A percentile compares a stretch with the other conserved stretches of the same genome.
phyloP scores from a whole-genome alignment of 2,329 filamentous ascomycete species.

The Ceratocystis colombiana region DNA sequence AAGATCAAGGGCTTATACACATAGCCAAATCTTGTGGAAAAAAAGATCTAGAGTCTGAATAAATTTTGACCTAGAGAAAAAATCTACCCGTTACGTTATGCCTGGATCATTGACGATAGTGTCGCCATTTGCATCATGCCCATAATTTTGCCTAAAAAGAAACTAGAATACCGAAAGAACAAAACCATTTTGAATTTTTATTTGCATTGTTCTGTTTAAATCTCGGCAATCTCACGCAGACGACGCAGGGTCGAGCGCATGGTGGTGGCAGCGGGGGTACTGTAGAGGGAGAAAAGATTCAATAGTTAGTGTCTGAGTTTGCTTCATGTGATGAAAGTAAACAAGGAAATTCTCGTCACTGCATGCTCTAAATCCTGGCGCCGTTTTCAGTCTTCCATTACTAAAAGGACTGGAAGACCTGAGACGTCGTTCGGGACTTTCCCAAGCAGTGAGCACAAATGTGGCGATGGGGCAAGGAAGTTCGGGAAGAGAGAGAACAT shows the following conservation, averaged over 20 bases:
- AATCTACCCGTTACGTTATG: constrained; percentile 26
- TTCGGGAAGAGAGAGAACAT: constrained; percentile 42
- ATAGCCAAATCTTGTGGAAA: constrained; percentile 11
- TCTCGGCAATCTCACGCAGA: constrained; percentile 94
- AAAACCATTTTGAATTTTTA: constrained; percentile 27
- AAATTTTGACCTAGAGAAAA: constrained; percentile 24
- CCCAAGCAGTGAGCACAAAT: neutral
- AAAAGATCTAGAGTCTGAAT: constrained; percentile 24
- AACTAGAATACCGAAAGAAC: constrained; percentile 20
- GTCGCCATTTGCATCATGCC: constrained; percentile 25
- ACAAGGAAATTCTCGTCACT: neutral
- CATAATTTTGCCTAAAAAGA: constrained; percentile 24
- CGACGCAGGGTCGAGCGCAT: constrained; percentile 94
- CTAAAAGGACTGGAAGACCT: neutral
- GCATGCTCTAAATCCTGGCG: neutral
- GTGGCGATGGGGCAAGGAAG: neutral
- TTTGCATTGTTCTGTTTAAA: constrained; percentile 47
- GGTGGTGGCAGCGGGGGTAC: constrained; percentile 83
- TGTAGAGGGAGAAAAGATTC: constrained; percentile 33
- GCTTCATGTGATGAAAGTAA: neutral
- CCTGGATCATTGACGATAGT: constrained; percentile 23
- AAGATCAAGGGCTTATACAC: constrained; percentile 18
- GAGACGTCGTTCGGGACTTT: neutral
- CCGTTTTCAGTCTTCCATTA: too few relatives aligned
- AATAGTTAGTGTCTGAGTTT: constrained; percentile 29